A percentile compares a stretch with the other conserved stretches of the same genome.
These are phyloP conservation scores for Aspergillus campestris DNA, from an alignment of 495 filamentous ascomycete genomes.

Conservation along the genomic window DNA sequence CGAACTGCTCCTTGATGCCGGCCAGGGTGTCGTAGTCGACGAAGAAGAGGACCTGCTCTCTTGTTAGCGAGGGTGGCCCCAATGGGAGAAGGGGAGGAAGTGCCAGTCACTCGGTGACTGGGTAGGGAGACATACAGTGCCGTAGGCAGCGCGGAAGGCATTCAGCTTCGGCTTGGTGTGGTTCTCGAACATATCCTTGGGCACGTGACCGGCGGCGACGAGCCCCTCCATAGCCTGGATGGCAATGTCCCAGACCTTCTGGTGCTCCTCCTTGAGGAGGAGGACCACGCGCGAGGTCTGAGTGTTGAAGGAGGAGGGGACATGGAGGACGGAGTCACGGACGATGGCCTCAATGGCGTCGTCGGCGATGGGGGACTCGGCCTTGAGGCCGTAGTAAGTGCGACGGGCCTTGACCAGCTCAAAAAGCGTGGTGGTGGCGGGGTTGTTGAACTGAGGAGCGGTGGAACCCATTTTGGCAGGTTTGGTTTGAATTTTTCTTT, in stretches of 20 bases:
- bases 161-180: slow-evolving; percentile 36
- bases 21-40: slow-evolving; percentile 35
- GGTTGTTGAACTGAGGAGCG: slow-evolving; percentile 29
- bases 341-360: slow-evolving; percentile 33
- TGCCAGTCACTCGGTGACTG: background rate
- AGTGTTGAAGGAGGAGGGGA: slow-evolving; percentile 46
- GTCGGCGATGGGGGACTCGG: slow-evolving; percentile 36
- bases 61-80: background rate
- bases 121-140: slow-evolving; percentile 29
- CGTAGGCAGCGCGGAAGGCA: slow-evolving; percentile 37
- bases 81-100: background rate
- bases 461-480: slow-evolving; percentile 21
- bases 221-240: slow-evolving; percentile 34
- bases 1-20: slow-evolving; percentile 35
- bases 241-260: slow-evolving; percentile 45
- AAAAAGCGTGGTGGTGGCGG: slow-evolving; percentile 31
- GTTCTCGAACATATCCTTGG: slow-evolving; percentile 33
- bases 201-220: slow-evolving; percentile 24
- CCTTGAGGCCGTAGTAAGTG: slow-evolving; percentile 37
- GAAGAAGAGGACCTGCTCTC: slow-evolving; percentile 38
- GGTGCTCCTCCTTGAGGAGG: slow-evolving; percentile 42
- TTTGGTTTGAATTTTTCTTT: background rate
- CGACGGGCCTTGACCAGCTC: slow-evolving; percentile 37
- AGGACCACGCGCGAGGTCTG: slow-evolving; percentile 43
- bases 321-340: slow-evolving; percentile 33